Base-by-base conservation (phyloP, 129 eudicot genomes). In the Erigeron canadensis region DNA sequence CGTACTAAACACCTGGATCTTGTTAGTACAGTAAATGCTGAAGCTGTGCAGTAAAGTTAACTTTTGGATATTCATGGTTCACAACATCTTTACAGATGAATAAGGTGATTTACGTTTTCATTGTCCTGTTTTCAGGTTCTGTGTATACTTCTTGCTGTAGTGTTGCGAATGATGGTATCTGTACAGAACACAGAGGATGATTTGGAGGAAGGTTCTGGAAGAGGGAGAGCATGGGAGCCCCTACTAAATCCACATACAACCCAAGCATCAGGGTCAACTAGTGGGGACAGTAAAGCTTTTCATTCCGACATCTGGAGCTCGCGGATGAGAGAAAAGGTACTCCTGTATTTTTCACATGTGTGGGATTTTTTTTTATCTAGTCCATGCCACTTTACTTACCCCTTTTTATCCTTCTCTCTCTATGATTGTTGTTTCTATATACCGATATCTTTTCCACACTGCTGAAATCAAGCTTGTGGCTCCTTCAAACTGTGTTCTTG, bases 251-350 rank as follows among this genome's bases (percentile, higher is more conserved):
- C 90, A 66, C 81, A 82, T 18, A 40, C 79, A 74, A 75, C 72
- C 76, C 90, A 86, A 67, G 19, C 94, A 77, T 83, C 89, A 65
- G 87, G 81, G 7, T 71, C 90, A 48, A 40, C 69, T 23, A 83
- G 78, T 61, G 88, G 79, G 34, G 91, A 81, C 64, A 70, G 53
- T 62, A 81, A 75, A 84, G 83, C 75, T 71, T 55, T 74, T 77
- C 83, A 81, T 67, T 78, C 90, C 18, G 97, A 91, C 69, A 84
- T 91, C 50, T 88, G 96, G 97, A 86, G 91, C 81, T 71, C 87
- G 38, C 77, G 95, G 63, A 88, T 91, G 54, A 83, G 97, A 80
- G 86, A 91, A 76, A 91, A 91, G 97, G 97, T 91, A 83, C 5
- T 17, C n/a, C 17, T 46, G 19, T 55, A n/a, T 45, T 64, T 71